Percentiles rank a stretch among this genome's conserved stretches.
phyloP scores from a whole-genome alignment of 1,284 basidiomycete genomes.

The Meripilus lineatus region DNA sequence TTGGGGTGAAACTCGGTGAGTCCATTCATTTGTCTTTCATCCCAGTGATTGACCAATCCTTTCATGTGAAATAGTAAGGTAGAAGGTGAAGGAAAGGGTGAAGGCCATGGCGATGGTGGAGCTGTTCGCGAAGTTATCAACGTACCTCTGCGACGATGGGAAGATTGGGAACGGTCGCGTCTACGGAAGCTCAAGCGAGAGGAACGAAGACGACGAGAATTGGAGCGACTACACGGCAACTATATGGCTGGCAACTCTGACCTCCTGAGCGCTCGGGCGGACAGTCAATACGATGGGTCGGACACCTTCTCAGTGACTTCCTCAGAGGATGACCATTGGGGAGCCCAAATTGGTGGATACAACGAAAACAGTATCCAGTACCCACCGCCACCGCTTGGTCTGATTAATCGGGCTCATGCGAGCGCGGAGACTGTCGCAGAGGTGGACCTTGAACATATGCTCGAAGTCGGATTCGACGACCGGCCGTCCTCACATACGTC shows the following conservation, averaged over 20 bases:
- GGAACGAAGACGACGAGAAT: slow-evolving; percentile 76
- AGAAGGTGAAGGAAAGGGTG: slow-evolving; percentile 79
- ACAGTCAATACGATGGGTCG: slow-evolving; percentile 68
- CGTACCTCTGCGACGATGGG: slow-evolving; percentile 93
- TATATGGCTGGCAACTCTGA: slow-evolving; percentile 62
- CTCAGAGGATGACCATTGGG: slow-evolving; percentile 94
- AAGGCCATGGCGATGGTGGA: slow-evolving; percentile 71
- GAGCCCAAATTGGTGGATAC: slow-evolving; percentile 79
- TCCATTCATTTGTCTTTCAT: slow-evolving; percentile 13
- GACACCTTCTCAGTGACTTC: slow-evolving; percentile 77
- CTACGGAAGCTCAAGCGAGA: slow-evolving; percentile 89
- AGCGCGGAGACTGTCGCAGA: slow-evolving; percentile 64
- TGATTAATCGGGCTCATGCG: slow-evolving; percentile 44
- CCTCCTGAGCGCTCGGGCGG: slow-evolving; percentile 48
- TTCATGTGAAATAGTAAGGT: slow-evolving; percentile 68
- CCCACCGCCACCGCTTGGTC: slow-evolving; percentile 78
- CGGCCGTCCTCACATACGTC: slow-evolving; percentile 28
- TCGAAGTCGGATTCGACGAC: slow-evolving; percentile 86
- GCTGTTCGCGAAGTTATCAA: slow-evolving; percentile 52
- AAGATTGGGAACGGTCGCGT: slow-evolving; percentile 98
- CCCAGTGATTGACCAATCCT: background rate
- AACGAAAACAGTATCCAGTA: slow-evolving; percentile 79
- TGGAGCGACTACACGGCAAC: slow-evolving; percentile 71
- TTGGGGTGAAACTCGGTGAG: slow-evolving; percentile 94
- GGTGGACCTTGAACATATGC: slow-evolving; percentile 82